Conservation (phyloP, 1,284 basidiomycete genomes). For the Cronartium ribicola region DNA sequence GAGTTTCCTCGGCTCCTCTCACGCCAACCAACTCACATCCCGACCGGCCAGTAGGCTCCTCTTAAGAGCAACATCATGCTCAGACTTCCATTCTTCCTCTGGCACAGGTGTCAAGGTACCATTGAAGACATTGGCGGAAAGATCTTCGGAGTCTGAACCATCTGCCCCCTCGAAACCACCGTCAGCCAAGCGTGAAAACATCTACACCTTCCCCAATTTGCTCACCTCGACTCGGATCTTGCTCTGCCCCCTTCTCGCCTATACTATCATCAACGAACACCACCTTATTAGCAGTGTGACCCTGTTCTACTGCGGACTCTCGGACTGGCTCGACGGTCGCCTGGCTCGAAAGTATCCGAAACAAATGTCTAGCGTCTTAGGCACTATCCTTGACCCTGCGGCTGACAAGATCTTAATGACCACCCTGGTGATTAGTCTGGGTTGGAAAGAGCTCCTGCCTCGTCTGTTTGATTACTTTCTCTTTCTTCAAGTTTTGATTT, state of each 20-base stretch:
- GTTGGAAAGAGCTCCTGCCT: slow-evolving; percentile 78
- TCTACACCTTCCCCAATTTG: slow-evolving; percentile 89
- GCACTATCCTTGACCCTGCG: slow-evolving; percentile 90
- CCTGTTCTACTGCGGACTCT: slow-evolving; percentile 80
- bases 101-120: neutral
- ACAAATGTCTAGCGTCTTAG: slow-evolving; percentile 79
- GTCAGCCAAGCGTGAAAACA: slow-evolving; percentile 63
- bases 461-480: slow-evolving; percentile 54
- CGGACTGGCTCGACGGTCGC: slow-evolving; percentile 87
- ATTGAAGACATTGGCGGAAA: neutral
- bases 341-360: slow-evolving; percentile 68
- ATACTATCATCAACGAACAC: slow-evolving; percentile 80
- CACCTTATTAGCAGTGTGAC: slow-evolving; percentile 73
- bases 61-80: neutral
- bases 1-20: neutral
- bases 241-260: slow-evolving; percentile 83
- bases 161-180: neutral
- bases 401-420: slow-evolving; percentile 97
- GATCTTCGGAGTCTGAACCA: neutral
- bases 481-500: neutral
- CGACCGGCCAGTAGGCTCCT: neutral
- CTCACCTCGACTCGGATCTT: slow-evolving; percentile 80
- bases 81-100: neutral
- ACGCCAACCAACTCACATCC: neutral
- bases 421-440: slow-evolving; percentile 80